Conservation (phyloP, 1,284 basidiomycete genomes). For the Tilletia caries region DNA sequence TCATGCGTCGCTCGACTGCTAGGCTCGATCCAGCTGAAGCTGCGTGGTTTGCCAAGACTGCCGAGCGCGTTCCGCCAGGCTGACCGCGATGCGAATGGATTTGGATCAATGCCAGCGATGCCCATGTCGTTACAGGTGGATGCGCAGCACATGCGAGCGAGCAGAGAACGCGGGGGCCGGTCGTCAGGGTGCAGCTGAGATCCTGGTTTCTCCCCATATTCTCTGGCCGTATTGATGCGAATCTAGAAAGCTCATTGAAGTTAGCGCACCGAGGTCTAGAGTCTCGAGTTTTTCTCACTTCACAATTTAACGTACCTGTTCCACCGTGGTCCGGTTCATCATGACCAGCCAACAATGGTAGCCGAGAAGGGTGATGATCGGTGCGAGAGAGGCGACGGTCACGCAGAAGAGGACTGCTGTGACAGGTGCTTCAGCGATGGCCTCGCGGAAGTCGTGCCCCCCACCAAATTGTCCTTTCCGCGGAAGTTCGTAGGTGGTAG, state of each 20-base stretch:
- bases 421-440: constrained; percentile 34
- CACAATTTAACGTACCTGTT: constrained; percentile 24
- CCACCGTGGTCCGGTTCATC: constrained; percentile 49
- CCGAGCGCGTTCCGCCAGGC: constrained; percentile 11
- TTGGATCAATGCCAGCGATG: background rate
- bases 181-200: constrained; percentile 1
- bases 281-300: background rate
- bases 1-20: background rate
- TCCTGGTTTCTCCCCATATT: constrained; percentile 32
- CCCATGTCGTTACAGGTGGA: constrained; percentile 13
- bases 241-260: constrained; percentile 27
- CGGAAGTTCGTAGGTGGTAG: constrained; percentile 20
- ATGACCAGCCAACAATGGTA: constrained; percentile 46
- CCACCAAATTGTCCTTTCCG: constrained; percentile 24
- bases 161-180: background rate
- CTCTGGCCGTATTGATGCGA: constrained; percentile 37
- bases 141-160: constrained; percentile 6
- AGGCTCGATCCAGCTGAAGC: constrained; percentile 16
- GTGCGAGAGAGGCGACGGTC: constrained; percentile 26
- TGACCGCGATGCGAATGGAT: constrained; percentile 14
- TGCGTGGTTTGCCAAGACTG: constrained; percentile 9
- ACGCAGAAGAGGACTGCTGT: constrained; percentile 44
- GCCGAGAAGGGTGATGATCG: constrained; percentile 33
- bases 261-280: background rate
- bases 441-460: constrained; percentile 27